Base-by-base conservation (phyloP, 108 stramenopile genomes). In the Discostella stelligeroides region DNA sequence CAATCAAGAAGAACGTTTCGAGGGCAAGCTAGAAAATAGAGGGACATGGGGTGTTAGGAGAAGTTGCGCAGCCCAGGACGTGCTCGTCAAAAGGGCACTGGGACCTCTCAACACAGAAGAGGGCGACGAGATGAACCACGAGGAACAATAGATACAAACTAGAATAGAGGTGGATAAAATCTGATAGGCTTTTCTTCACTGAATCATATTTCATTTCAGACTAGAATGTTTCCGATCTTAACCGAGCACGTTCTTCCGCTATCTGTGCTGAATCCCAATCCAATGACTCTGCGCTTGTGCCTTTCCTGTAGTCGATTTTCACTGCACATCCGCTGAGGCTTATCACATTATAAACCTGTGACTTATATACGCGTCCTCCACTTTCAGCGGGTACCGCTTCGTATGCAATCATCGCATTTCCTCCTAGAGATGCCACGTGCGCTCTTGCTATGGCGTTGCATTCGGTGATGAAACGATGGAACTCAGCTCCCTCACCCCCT, bases 391-490 rank as follows among this genome's bases (percentile, higher is more conserved):
- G 94, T 4, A 92, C 88, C 11, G 86, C 84, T 25, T 85, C 84
- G 66, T 92, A 95, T n/a, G 86, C 85, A 10, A 97, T 72, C 94
- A 97, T 89, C 14, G 94, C 96, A 74, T 97, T 97, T 24, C 94
- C 96, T 15, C 93, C 93, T 27, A 97, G 71, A 7, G 91, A 85
- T 8, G 86, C 84, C 0, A 95, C 96, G 47, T 94, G 96, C 9
- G 96, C 96, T 9, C 92, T 81, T 14, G 92, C 96, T 54, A 95
- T 89, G 13, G 94, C 92, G 55, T 94, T 91, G 79, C 92, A 94
- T 70, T 97, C 96, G 40, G 87, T 94, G 7, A 95, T 79, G 72
- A 97, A 95, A 4, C 87, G 80, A 53, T 95, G 85, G 59, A 95
- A 95, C 67, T 90, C 89, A 13, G 88, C 77, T 37, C 87, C 92